Evolutionary conservation across 441 rosid genomes (phyloP).

Genomic region (Flueggea neowawraea): DNA sequence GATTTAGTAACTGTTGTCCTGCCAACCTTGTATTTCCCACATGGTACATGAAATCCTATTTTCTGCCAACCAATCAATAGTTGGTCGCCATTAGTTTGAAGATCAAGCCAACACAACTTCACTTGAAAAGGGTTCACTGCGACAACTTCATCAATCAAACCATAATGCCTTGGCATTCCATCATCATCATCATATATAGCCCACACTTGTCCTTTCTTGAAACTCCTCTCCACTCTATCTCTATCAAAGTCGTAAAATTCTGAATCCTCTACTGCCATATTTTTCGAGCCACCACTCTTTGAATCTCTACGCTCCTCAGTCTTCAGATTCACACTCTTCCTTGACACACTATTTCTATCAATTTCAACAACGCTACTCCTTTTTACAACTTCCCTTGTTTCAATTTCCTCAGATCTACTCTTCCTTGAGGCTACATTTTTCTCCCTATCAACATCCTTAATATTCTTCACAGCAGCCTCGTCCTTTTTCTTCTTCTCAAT

Average conservation of each 20-base stretch:
- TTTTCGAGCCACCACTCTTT: conserved; percentile 22
- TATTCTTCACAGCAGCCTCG: conserved; percentile 8
- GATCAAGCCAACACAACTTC: conserved; percentile 66
- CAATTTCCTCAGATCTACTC: conserved; percentile 24
- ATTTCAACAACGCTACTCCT: conserved; percentile 26
- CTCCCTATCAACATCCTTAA: conserved; percentile 8
- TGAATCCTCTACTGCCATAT: conserved; percentile 39
- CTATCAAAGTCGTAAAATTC: conserved; percentile 62
- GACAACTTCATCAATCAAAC: conserved; percentile 72
- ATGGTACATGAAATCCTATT: conserved; percentile 40
- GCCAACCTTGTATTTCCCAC: conserved; percentile 67
- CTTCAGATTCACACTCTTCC: conserved; percentile 16
- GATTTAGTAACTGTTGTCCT: conserved; percentile 36
- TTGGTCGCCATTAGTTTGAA: conserved; percentile 38
- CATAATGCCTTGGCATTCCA: conserved; percentile 72
- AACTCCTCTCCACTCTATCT: conserved; percentile 60
- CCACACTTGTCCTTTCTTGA: conserved; percentile 92
- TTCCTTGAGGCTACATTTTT: conserved; percentile 20
- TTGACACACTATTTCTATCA: conserved; percentile 16
- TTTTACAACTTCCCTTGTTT: conserved; percentile 14
- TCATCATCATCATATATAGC: conserved; percentile 59
- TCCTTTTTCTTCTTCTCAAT: conserved; percentile 14
- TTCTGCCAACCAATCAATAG: conserved; percentile 44
- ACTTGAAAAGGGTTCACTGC: conserved; percentile 76
- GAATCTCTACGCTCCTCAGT: conserved; percentile 19